Base-by-base conservation (phyloP, 306 rosid species). In the Ormosia semicastrata region DNA sequence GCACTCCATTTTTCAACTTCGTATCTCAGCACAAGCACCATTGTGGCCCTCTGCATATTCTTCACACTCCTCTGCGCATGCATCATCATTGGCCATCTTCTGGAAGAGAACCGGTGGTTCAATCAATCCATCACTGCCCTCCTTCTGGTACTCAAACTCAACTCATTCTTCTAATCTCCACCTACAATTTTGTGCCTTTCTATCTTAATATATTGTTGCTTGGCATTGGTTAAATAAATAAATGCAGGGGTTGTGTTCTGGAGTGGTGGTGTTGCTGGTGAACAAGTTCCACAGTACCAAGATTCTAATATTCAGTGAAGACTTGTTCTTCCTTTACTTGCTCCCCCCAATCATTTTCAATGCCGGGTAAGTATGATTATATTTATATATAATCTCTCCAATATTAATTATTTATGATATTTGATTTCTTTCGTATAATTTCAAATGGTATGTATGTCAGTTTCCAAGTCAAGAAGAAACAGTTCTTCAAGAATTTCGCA, bases 341-440 rank as follows among this genome's bases (percentile, higher is more conserved):
- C 94, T 91, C 78, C 96, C 98, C 18, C 94, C 98, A 2, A 93
- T 91, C 88, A 93, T 91, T 87, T 93, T 93, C 89, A 93, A 91
- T 75, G 98, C 94, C 5, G 96, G 98, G 98, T 91, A 70, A 63
- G 87, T 87, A 71, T 67, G 84, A 8, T 66, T 64, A 84, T 49
- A n/a, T n/a, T n/a, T n/a, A n/a, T n/a, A n/a, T n/a, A n/a, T n/a
- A n/a, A n/a, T n/a, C n/a, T n/a, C n/a, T n/a, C n/a, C n/a, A n/a
- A n/a, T n/a, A n/a, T n/a, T n/a, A n/a, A 56, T 32, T 64, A 60
- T 9, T 33, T 63, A 47, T 10, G 34, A n/a, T 40, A 50, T 62
- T n/a, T 52, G 57, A 40, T 70, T 76, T 75, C 46, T 41, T 70
- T 79, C 30, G 50, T 53, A 39, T 66, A 2, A 57, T 59, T 52